Evolutionary conservation across 2,329 filamentous ascomycete genomes (phyloP).

Genomic region (Colletotrichum sojae): DNA sequence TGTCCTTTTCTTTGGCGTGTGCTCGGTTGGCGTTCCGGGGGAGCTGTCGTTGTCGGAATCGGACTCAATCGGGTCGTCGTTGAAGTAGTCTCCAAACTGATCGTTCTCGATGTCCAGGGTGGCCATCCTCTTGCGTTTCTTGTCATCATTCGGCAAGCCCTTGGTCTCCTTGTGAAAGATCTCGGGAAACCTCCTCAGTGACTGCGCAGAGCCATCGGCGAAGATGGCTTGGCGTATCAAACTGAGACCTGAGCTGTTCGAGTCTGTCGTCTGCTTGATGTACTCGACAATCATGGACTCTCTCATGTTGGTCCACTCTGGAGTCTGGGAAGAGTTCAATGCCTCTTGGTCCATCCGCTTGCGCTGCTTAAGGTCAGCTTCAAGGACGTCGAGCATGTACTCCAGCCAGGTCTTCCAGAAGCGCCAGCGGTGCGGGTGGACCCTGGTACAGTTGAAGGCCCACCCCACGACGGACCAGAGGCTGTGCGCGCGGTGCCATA

Average conservation of each 20-base stretch:
- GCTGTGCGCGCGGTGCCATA: constrained; percentile 85
- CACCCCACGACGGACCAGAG: constrained; percentile 93
- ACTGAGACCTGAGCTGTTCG: constrained; percentile 62
- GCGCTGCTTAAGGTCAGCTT: constrained; percentile 77
- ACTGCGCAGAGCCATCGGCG: constrained; percentile 72
- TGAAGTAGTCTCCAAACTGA: constrained; percentile 72
- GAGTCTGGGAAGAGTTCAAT: constrained; percentile 38
- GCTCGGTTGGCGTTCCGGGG: constrained; percentile 14
- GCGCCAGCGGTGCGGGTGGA: constrained; percentile 81
- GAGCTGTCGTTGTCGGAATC: constrained; percentile 60
- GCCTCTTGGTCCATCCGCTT: constrained; percentile 61
- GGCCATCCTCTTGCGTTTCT: constrained; percentile 64
- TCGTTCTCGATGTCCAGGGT: constrained; percentile 71
- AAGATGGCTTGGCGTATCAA: constrained; percentile 77
- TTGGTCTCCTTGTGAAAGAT: constrained; percentile 78
- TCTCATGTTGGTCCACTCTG: constrained; percentile 44
- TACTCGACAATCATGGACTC: constrained; percentile 75
- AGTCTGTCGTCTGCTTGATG: constrained; percentile 58
- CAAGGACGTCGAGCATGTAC: constrained; percentile 83
- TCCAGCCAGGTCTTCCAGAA: constrained; percentile 87
- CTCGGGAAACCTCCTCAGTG: constrained; percentile 71
- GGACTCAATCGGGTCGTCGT: constrained; percentile 57
- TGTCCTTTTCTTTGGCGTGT: constrained; percentile 35
- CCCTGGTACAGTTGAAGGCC: constrained; percentile 88
- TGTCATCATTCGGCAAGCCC: constrained; percentile 56